Evolutionary conservation across 2,329 filamentous ascomycete genomes (phyloP).

Genomic region (Fusarium sp.): DNA sequence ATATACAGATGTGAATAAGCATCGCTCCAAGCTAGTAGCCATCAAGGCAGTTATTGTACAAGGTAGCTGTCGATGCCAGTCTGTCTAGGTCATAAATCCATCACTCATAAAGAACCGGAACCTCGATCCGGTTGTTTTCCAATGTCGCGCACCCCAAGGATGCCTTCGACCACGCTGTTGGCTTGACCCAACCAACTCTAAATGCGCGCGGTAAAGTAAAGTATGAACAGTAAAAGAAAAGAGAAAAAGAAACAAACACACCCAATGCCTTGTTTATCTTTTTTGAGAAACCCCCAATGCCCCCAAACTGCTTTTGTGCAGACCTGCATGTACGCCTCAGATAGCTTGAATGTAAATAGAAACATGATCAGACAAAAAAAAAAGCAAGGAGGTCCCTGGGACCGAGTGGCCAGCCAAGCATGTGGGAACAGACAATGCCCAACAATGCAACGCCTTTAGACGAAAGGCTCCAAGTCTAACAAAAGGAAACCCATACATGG

Average conservation of each 20-base stretch:
- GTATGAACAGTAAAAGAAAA: not conserved
- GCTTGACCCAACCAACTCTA: conserved; percentile 4
- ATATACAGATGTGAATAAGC: conserved; percentile 14
- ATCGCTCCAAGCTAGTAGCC: conserved; percentile 23
- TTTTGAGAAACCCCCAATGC: conserved; percentile 34
- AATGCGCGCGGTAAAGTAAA: not conserved
- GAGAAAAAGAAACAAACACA: conserved; percentile 8
- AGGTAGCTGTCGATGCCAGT: conserved; percentile 31
- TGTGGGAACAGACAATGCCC: not conserved
- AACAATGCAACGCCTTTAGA: conserved; percentile 10
- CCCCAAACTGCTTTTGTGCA: conserved; percentile 32
- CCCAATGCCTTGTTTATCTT: conserved; percentile 33
- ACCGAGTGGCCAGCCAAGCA: conserved; percentile 9
- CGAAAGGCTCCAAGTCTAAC: conserved; percentile 23
- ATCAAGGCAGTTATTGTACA: conserved; percentile 32
- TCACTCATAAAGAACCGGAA: conserved; percentile 38
- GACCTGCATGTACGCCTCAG: conserved; percentile 22
- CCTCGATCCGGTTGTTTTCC: conserved; percentile 28
- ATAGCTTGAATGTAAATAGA: conserved; percentile 12
- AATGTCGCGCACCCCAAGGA: conserved; percentile 4
- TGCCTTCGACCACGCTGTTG: conserved; percentile 6
- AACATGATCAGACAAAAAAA: not conserved
- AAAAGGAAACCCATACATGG: conserved; percentile 29
- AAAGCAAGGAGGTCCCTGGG: not conserved
- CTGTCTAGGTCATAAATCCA: conserved; percentile 43